Base-by-base conservation (phyloP, 805 yeast species). In the Kuraishia piskuri region DNA sequence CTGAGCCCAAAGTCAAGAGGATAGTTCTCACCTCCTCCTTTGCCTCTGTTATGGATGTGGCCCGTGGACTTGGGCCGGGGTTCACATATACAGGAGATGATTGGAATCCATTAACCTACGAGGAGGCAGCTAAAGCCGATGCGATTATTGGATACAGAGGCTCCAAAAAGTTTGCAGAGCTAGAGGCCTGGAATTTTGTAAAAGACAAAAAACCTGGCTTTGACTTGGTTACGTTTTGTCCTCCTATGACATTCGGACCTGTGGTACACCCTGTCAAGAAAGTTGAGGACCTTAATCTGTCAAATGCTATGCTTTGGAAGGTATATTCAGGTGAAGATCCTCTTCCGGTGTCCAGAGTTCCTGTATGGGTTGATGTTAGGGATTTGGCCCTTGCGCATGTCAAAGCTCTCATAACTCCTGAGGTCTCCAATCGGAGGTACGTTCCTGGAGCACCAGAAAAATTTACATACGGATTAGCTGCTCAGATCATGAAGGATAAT, bases 171-270 rank as follows among this genome's bases (percentile, higher is more conserved):
- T 68, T 66, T 60, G 76, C 76, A 14, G 77, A 74, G 60, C 64
- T 63, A 53, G 71, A 71, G 8, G 77, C 75, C 1, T 74, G 78
- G 78, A 68, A 71, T 2, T 71, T 65, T 52, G 54, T 68, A 25
- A 58, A 58, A 36, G 60, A 58, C 50, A 66, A 71, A 52, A n/a
- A 55, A 50, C 45, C 56, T 54, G 54, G 57, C 53, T 61, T 73
- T 56, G 56, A 56, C 23, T 56, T 72, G 52, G 59, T 64, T 47
- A 61, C 69, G 4, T 67, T 73, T 46, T 67, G 68, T 54, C 77
- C 77, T 2, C 61, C 65, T n/a, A 51, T 50, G 52, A 52, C 45
- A 46, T 61, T 67, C 21, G 61, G 65, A 3, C 65, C 68, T 7
- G 61, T 50, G 6, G 48, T 45, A 6, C 48, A 55, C 66, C 59